Evolutionary conservation across 805 yeast genomes (phyloP).

Genomic region (Cyberlindnera maritima): DNA sequence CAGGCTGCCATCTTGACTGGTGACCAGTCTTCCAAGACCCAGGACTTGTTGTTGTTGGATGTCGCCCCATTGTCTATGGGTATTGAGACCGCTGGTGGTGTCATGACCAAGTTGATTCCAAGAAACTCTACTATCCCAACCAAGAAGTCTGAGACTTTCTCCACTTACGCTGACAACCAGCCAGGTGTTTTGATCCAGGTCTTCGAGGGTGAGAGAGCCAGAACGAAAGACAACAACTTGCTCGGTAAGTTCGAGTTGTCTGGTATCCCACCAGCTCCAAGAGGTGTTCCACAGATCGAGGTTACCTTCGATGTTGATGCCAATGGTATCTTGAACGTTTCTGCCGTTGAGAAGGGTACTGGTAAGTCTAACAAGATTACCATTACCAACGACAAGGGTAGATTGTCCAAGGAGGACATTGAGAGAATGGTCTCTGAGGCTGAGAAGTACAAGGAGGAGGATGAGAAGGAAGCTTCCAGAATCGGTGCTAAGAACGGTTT

Average conservation of each 20-base stretch:
- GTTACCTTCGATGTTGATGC: constrained; percentile 97
- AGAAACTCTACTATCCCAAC: constrained; percentile 97
- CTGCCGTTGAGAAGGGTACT: constrained; percentile 97
- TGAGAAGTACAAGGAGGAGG: constrained; percentile 95
- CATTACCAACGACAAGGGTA: constrained; percentile 98
- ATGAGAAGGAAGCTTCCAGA: constrained; percentile 91
- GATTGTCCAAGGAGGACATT: constrained; percentile 95
- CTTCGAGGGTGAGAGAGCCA: constrained; percentile 97
- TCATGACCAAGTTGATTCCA: constrained; percentile 96
- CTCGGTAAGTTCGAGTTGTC: constrained; percentile 95
- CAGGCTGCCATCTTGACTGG: constrained; percentile 97
- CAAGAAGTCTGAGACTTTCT: constrained; percentile 94
- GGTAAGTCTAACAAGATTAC: constrained; percentile 97
- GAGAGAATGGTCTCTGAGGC: constrained; percentile 98
- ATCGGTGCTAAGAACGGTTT: constrained; percentile 91
- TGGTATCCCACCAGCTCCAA: constrained; percentile 98
- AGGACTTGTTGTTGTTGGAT: constrained; percentile 90
- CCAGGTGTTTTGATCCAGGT: constrained; percentile 98
- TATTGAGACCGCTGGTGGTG: constrained; percentile 99
- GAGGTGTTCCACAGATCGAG: constrained; percentile 98
- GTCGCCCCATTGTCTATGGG: constrained; percentile 97
- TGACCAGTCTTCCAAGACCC: constrained; percentile 94
- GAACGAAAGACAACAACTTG: constrained; percentile 92
- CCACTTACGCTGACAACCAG: constrained; percentile 97
- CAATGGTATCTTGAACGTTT: constrained; percentile 94